These are phyloP conservation scores for Cicer cuneatum DNA, from an alignment of 306 rosid genomes.

Conservation along the genomic window DNA sequence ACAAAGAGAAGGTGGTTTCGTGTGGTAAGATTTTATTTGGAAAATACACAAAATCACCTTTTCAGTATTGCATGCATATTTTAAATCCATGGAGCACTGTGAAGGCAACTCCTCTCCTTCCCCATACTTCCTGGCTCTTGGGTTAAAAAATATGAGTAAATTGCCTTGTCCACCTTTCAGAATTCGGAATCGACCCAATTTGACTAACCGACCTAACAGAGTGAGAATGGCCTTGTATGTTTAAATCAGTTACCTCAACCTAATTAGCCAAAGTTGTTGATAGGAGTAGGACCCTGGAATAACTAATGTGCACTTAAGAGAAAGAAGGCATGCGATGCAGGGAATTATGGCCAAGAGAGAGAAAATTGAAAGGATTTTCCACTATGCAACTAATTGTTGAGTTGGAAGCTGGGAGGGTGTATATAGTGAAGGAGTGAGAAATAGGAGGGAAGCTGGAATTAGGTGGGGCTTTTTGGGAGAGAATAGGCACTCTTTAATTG, in stretches of 20 bases:
- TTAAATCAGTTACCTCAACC: not conserved
- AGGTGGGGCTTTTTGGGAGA: not conserved
- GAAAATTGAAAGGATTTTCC: not conserved
- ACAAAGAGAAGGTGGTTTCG: slow-evolving; percentile 73
- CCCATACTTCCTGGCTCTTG: not conserved
- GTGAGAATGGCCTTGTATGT: slow-evolving; percentile 13
- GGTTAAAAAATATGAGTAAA: not conserved
- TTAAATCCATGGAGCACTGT: slow-evolving; percentile 15
- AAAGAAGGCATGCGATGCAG: not conserved
- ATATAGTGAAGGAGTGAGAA: not conserved
- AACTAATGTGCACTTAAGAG: not conserved
- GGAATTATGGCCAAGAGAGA: not conserved
- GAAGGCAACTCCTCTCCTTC: slow-evolving; percentile 5
- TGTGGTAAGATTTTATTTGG: slow-evolving; percentile 68
- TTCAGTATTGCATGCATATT: slow-evolving; percentile 37
- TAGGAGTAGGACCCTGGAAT: not conserved
- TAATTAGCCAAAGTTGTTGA: not conserved
- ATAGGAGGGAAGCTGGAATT: not conserved
- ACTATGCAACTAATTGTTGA: not conserved
- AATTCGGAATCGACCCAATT: slow-evolving; percentile 7
- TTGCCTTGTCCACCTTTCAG: not conserved
- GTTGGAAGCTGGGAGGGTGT: not conserved
- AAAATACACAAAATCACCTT: slow-evolving; percentile 1
- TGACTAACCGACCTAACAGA: not conserved
- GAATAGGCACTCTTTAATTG: not conserved